phyloP scores from a whole-genome alignment of 2,329 filamentous ascomycete genomes.

The Claviceps fusiformis region DNA sequence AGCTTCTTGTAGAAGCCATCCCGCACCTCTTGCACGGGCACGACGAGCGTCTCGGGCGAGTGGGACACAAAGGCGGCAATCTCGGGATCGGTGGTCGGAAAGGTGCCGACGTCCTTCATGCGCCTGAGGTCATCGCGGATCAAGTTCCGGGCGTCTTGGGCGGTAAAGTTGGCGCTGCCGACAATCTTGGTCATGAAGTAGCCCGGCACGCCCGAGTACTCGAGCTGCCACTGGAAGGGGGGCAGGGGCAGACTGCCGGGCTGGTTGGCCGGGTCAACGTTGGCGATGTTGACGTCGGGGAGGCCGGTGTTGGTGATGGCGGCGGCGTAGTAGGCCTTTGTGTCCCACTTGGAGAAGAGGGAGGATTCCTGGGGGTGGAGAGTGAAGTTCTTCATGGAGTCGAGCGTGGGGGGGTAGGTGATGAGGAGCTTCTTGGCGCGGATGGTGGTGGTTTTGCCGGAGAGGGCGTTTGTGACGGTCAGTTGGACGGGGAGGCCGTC shows the following conservation, averaged over 20 bases:
- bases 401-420: slow-evolving; percentile 20
- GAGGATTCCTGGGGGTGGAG: slow-evolving; percentile 16
- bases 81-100: slow-evolving; percentile 7
- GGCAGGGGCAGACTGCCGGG: slow-evolving; percentile 10
- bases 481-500: slow-evolving; percentile 8
- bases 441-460: slow-evolving; percentile 15
- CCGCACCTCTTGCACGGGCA: slow-evolving; percentile 15
- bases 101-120: slow-evolving; percentile 1
- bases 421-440: slow-evolving; percentile 22
- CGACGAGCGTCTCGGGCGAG: slow-evolving; percentile 14
- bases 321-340: slow-evolving; percentile 18
- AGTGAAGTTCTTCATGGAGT: slow-evolving; percentile 19
- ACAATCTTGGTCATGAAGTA: slow-evolving; percentile 6
- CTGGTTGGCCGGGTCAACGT: slow-evolving; percentile 9
- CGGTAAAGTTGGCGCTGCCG: slow-evolving; percentile 4
- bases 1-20: slow-evolving; percentile 21
- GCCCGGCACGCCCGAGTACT: slow-evolving; percentile 4
- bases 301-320: slow-evolving; percentile 17
- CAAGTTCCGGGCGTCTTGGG: slow-evolving; percentile 7
- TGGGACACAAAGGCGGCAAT: slow-evolving; percentile 19
- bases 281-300: slow-evolving; percentile 10
- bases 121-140: slow-evolving; percentile 5
- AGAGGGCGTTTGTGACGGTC: slow-evolving; percentile 12
- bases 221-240: slow-evolving; percentile 4
- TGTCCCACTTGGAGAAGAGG: slow-evolving; percentile 22